Evolutionary conservation across 1,284 basidiomycete genomes (phyloP).

Genomic region (Marasmius sp.): DNA sequence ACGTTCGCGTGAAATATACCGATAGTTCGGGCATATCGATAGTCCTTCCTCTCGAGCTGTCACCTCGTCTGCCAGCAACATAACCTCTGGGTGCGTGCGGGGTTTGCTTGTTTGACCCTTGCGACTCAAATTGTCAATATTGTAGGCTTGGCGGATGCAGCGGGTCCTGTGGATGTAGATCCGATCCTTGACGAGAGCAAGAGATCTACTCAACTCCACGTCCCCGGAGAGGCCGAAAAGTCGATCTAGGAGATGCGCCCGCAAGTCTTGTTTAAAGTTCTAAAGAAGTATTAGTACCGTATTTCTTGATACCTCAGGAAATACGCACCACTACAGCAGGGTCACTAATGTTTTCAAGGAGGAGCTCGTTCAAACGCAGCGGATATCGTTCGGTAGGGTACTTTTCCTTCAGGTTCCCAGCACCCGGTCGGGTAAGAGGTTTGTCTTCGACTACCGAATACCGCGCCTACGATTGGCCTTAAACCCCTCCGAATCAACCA

Average conservation of each 20-base stretch:
- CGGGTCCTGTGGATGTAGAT: conserved; percentile 17
- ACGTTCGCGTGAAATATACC: background rate
- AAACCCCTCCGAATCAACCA: no score
- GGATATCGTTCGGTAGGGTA: no score
- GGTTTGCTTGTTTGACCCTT: background rate
- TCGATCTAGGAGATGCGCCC: background rate
- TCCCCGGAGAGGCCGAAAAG: background rate
- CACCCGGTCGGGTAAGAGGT: no score
- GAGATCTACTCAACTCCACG: background rate
- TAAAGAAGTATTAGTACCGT: no score
- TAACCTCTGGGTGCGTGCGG: background rate
- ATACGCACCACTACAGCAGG: no score
- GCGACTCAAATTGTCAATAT: conserved; percentile 19
- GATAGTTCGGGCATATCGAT: background rate
- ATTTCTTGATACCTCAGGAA: no score
- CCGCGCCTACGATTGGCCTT: no score
- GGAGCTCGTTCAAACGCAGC: no score
- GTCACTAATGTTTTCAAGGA: no score
- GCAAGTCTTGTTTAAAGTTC: background rate
- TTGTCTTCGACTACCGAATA: no score
- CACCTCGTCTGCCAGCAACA: background rate
- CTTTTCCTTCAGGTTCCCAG: no score
- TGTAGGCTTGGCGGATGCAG: conserved; percentile 20
- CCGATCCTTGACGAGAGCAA: conserved; percentile 7
- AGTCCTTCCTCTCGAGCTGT: background rate